Evolutionary conservation across 73 alveolate genomes (phyloP).

Genomic region (Urostyla sp.): DNA sequence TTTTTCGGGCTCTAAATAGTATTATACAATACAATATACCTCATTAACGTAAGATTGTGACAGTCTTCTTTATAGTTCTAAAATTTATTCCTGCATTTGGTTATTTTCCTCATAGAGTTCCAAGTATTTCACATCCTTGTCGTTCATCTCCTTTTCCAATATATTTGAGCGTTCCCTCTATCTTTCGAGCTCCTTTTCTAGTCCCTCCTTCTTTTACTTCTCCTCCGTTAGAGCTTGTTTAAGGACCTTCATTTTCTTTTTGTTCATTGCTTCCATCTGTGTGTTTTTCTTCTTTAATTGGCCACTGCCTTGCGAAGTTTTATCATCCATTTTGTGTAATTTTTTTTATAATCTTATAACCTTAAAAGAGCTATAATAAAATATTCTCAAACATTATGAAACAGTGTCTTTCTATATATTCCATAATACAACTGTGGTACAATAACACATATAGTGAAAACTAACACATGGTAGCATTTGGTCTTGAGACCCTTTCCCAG

Average conservation of each 20-base stretch:
- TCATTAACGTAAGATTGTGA: background rate
- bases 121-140: slow-evolving; percentile 28
- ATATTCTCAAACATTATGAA: too few relatives aligned
- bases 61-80: background rate
- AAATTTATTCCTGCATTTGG: slow-evolving; percentile 23
- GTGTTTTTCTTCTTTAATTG: too few relatives aligned
- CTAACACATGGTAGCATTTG: too few relatives aligned
- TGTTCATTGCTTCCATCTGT: too few relatives aligned
- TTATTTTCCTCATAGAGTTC: slow-evolving; percentile 49
- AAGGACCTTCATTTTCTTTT: slow-evolving; percentile 6
- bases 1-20: background rate
- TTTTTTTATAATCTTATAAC: too few relatives aligned
- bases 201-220: background rate
- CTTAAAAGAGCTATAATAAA: too few relatives aligned
- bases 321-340: too few relatives aligned
- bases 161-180: background rate
- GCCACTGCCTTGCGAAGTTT: too few relatives aligned
- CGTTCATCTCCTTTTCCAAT: slow-evolving; percentile 26
- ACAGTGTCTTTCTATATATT: too few relatives aligned
- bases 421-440: too few relatives aligned
- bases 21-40: background rate
- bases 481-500: too few relatives aligned
- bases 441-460: too few relatives aligned
- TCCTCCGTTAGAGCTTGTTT: background rate
- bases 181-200: slow-evolving; percentile 6